Base-by-base conservation (phyloP, 2,329 filamentous ascomycete genomes). In the Fusarium floridanum region DNA sequence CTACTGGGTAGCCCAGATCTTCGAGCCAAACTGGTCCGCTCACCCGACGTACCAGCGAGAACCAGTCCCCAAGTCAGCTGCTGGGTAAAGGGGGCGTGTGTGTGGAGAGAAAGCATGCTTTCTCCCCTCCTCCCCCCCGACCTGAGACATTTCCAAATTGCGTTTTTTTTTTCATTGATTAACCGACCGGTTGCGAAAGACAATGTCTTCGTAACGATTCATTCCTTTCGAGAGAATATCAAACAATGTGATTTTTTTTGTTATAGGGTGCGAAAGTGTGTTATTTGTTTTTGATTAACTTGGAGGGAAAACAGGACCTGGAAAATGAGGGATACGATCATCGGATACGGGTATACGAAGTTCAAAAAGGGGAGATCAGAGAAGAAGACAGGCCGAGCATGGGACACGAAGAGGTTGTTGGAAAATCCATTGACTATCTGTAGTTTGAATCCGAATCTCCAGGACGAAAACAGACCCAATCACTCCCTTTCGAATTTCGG, bases 1-100 rank as follows among this genome's bases (percentile, higher is more conserved):
- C 2, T 85, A 84, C 70, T 88, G 87, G 78, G 80, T 86, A 11
- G 82, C 84, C 9, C 85, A 86, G 63, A 85, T 88, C 80, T 86
- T 87, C 50, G 82, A 85, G 59, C 76, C 81, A 2, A 70, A 80
- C 6, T 88, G 86, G 86, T 61, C 65, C 6, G 78, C 83, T 7
- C 80, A 80, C 66, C 71, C 76, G 1, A 82, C 79, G 0, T 82
- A 82, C 60, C 71, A 78, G 41, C 67, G 76, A 12, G 80, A 82
- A 57, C 43, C 16, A 20, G 2, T 75, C 4, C 67, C 77, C 3
- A 20, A 27, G 7, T 36, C 50, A 12, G 37, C 27, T 7, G 27
- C 64, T 36, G 24, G 62, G n/a, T 29, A 36, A 36, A n/a, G 34
- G 34, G 34, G 34, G 12, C 34, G 34, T 36, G 34, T 20, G n/a